Evolutionary conservation across 208 protist species (phyloP), one percentile per base, ranked within the genome.

Genomic region (Herpetomonas muscarum): DNA sequence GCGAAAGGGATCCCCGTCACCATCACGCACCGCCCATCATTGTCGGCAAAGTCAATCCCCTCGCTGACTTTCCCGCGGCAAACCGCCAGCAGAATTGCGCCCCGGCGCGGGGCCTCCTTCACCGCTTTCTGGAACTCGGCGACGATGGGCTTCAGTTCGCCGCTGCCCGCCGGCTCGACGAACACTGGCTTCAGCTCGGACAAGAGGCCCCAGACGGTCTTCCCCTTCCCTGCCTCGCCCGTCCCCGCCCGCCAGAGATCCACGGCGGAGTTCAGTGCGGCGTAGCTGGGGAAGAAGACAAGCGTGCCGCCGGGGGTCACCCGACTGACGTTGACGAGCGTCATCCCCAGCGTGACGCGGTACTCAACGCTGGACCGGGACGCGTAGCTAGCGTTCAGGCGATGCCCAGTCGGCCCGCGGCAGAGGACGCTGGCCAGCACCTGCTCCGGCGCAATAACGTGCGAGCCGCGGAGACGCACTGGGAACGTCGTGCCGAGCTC

Each of bases 41-140:
- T 36, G 64, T 98, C 95, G 17, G 93, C 81, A 64, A 99, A 99
- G 69, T 99, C 97, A n/a, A 99, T 64, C 25, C 98, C 98, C 70
- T 99, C 98, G 62, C 93, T 98, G 24, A 98, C 79, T 63, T 98
- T 98, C 28, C 97, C 98, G n/a, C 98, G 81, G 54, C 94, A 98
- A 1, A 99, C 96, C 2, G 96, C 97, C 39, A 99, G 85, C 7
- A 99, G 85, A 10, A 98, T 65, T 3, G 97, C 97, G 0, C 96
- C 96, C 17, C 71, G 61, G 5, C 59, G 37, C 12, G 73, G 74
- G 1, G 44, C 51, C 22, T 30, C 37, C 47, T 90, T 80, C 29
- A 90, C 87, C 44, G 81, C 76, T 26, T 72, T 72, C 59, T 93
- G 86, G 45, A 91, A 96, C 17, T 67, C 62, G 22, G 65, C 44